Evolutionary conservation across 148 eudicot species (phyloP), one percentile per base, ranked within the genome.

Genomic region (Cornus kousa): DNA sequence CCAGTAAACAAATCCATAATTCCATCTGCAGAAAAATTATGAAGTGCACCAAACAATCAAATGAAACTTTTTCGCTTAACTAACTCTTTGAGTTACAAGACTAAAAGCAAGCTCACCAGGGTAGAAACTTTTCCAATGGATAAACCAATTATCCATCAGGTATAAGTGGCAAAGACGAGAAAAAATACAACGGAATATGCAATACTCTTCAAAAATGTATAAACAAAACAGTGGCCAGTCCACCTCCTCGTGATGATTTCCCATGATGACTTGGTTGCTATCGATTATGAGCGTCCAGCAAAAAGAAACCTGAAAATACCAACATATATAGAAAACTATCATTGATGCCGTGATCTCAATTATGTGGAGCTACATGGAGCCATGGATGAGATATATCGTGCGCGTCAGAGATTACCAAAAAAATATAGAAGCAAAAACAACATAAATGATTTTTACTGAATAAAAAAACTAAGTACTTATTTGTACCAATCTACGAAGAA

Each of bases 71-170:
- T 43, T 5, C 8, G 14, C 48, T 12, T 12, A 77, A 3, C 28
- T 5, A 40, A 68, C 24, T 2, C 13, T 37, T 28, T 28, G 10
- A 17, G 46, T 75, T 31, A 24, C 73, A 57, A 40, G 1, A 7
- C 70, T 40, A 76, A 74, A 74, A 53, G 28, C 67, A 74, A 74
- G 67, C 71, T 70, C 71, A 64, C 64, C n/a, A 10, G 33, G 17
- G 28, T 23, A 17, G 14, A 76, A 40, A 8, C 35, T 62, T 24
- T 48, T 70, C 16, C 33, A 75, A 16, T 23, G 8, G 73, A 13
- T n/a, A 81, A 75, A 53, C 35, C 66, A 28, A 76, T 60, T 70
- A 64, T 22, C 23, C 22, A 39, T 80, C n/a, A 50, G 57, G 5
- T 37, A 53, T 17, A 39, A 19, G 23, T n/a, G 7, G 5, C 17